phyloP scores from a whole-genome alignment of 306 rosid genomes.

The Gastrolobium villosum region DNA sequence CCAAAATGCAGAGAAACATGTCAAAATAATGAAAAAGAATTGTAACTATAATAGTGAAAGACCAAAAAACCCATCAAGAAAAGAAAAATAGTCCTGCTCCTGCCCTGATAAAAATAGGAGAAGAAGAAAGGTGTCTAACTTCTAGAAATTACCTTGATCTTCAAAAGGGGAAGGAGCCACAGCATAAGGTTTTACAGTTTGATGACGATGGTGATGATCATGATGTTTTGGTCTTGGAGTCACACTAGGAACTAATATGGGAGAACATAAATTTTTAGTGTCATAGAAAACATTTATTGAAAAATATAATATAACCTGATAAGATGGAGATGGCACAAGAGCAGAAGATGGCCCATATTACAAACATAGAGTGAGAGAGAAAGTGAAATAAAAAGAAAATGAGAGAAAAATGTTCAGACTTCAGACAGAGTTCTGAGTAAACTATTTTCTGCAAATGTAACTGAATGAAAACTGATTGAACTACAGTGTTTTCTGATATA shows the following conservation, averaged over 20 bases:
- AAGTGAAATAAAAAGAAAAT: too few relatives aligned
- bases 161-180: slow-evolving; percentile 74
- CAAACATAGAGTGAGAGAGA: too few relatives aligned
- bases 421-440: too few relatives aligned
- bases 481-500: too few relatives aligned
- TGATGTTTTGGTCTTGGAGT: slow-evolving; percentile 47
- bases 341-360: slow-evolving; percentile 49
- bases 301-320: slow-evolving; percentile 55
- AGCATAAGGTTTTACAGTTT: slow-evolving; percentile 51
- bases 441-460: too few relatives aligned
- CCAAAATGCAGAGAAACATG: slow-evolving; percentile 17
- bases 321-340: slow-evolving; percentile 69
- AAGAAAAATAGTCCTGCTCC: slow-evolving; percentile 20
- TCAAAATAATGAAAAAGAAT: background rate
- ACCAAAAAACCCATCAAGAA: background rate
- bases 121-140: slow-evolving; percentile 31
- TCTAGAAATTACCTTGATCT: slow-evolving; percentile 64
- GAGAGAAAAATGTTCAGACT: too few relatives aligned
- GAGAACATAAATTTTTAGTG: slow-evolving; percentile 43
- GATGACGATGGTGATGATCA: slow-evolving; percentile 51
- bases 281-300: slow-evolving; percentile 33
- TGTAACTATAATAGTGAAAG: slow-evolving; percentile 10
- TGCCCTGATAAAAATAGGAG: slow-evolving; percentile 2
- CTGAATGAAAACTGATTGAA: too few relatives aligned
- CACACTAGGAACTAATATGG: slow-evolving; percentile 58